These are phyloP conservation scores for Haplographium delicatum DNA, from an alignment of 495 filamentous ascomycete genomes.

Conservation along the genomic window DNA sequence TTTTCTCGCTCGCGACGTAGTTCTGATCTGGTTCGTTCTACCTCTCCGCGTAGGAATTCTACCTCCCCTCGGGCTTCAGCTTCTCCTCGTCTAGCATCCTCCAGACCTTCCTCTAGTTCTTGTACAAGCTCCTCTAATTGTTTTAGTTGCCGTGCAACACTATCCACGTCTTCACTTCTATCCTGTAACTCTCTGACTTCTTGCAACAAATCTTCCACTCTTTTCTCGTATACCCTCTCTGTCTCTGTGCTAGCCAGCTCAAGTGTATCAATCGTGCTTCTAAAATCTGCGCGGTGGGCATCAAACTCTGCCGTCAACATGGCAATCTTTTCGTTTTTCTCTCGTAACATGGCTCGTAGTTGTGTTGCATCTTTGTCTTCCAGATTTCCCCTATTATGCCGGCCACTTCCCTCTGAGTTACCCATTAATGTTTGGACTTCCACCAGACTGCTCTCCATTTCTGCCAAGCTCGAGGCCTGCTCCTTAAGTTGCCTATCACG, in stretches of 20 bases:
- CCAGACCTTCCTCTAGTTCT: constrained; percentile 92
- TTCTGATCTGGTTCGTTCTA: constrained; percentile 89
- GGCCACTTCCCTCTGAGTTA: constrained; percentile 28
- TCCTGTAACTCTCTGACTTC: constrained; percentile 79
- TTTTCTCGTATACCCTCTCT: constrained; percentile 93
- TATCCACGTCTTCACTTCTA: constrained; percentile 81
- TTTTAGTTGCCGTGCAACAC: constrained; percentile 84
- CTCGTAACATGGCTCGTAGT: constrained; percentile 74
- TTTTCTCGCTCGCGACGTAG: constrained; percentile 86
- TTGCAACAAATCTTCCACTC: constrained; percentile 81
- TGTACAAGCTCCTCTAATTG: constrained; percentile 94
- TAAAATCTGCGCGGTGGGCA: constrained; percentile 88
- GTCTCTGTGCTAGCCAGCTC: constrained; percentile 96
- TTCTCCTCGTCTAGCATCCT: constrained; percentile 93
- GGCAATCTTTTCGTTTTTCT: constrained; percentile 95
- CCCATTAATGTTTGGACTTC: constrained; percentile 68
- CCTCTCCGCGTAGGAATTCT: constrained; percentile 92
- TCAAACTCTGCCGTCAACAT: constrained; percentile 94
- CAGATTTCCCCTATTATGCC: constrained; percentile 43
- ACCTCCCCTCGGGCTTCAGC: constrained; percentile 95
- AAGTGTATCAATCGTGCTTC: constrained; percentile 92
- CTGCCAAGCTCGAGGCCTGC: constrained; percentile 70
- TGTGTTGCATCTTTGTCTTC: constrained; percentile 74
- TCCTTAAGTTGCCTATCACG: constrained; percentile 83
- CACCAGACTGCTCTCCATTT: constrained; percentile 75